phyloP scores from a whole-genome alignment of 2,329 filamentous ascomycete genomes.

The Bipolaris zeicola region DNA sequence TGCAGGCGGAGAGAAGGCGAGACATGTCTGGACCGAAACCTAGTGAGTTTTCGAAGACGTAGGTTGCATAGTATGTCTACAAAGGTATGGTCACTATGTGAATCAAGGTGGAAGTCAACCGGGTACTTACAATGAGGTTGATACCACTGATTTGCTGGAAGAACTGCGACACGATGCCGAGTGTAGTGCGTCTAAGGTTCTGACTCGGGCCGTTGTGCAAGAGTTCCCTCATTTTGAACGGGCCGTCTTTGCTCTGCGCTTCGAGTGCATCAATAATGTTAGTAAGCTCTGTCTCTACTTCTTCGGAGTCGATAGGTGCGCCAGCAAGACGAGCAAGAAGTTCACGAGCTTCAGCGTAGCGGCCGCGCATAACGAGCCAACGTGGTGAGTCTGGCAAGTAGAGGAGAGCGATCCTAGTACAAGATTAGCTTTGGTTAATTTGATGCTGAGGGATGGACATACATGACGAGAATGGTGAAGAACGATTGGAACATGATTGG shows the following conservation, averaged over 20 bases:
- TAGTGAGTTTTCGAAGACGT: conserved; percentile 55
- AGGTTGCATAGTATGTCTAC: conserved; percentile 34
- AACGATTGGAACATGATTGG: conserved; percentile 37
- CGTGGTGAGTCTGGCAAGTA: conserved; percentile 47
- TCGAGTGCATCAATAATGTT: conserved; percentile 50
- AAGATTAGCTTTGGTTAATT: not conserved
- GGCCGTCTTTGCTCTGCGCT: conserved; percentile 46
- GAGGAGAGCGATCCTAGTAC: conserved; percentile 9
- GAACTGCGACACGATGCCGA: conserved; percentile 54
- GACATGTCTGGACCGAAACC: conserved; percentile 50
- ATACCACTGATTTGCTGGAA: conserved; percentile 52
- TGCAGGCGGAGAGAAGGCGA: conserved; percentile 45
- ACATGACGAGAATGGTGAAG: conserved; percentile 17
- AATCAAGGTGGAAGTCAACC: too few relatives aligned
- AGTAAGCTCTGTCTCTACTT: conserved; percentile 34
- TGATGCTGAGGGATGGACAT: not conserved
- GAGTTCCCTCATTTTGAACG: conserved; percentile 42
- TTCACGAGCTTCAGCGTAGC: conserved; percentile 43
- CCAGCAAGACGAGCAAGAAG: conserved; percentile 21
- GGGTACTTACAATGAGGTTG: conserved; percentile 21
- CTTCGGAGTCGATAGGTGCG: conserved; percentile 25
- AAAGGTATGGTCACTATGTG: not conserved
- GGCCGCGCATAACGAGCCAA: conserved; percentile 57
- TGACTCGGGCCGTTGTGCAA: conserved; percentile 53
- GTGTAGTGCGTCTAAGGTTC: conserved; percentile 49